These are phyloP conservation scores for Raddia distichophylla DNA, from an alignment of 176 grass and related monocot species.

Conservation along the genomic window DNA sequence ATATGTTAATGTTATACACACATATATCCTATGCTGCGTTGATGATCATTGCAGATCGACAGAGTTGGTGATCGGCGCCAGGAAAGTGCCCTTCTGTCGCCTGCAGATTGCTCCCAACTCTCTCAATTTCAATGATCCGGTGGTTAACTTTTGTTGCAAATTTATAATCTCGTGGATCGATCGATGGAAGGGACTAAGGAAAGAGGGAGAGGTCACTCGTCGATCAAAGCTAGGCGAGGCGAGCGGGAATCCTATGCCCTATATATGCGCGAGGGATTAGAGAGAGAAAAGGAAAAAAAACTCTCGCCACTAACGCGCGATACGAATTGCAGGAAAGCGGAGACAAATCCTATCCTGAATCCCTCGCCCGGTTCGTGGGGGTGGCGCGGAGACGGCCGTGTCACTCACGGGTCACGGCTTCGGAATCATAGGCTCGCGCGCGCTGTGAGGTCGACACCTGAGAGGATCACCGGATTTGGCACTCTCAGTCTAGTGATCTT, in stretches of 20 bases:
- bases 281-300: not conserved
- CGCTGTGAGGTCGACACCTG: not conserved
- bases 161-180: too few relatives aligned
- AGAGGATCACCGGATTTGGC: not conserved
- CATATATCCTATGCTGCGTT: not conserved
- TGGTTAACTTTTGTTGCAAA: too few relatives aligned
- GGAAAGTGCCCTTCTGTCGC: conserved; percentile 41
- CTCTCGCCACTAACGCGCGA: conserved; percentile 40
- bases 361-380: conserved; percentile 30
- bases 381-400: not conserved
- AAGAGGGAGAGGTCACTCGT: conserved; percentile 1
- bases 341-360: conserved; percentile 53
- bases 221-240: conserved; percentile 3
- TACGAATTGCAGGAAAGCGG: conserved; percentile 43
- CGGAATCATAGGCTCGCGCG: too few relatives aligned
- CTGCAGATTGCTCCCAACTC: conserved; percentile 31
- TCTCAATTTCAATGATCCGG: conserved; percentile 38
- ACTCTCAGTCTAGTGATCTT: not conserved
- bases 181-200: too few relatives aligned
- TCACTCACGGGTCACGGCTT: not conserved
- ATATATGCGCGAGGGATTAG: not conserved
- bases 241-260: conserved; percentile 47
- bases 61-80: conserved; percentile 21
- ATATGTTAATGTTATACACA: not conserved
- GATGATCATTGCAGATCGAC: too few relatives aligned